Evolutionary conservation across 371 early-diverging fungal species (phyloP).

Genomic region (Rhizopus microsporus): DNA sequence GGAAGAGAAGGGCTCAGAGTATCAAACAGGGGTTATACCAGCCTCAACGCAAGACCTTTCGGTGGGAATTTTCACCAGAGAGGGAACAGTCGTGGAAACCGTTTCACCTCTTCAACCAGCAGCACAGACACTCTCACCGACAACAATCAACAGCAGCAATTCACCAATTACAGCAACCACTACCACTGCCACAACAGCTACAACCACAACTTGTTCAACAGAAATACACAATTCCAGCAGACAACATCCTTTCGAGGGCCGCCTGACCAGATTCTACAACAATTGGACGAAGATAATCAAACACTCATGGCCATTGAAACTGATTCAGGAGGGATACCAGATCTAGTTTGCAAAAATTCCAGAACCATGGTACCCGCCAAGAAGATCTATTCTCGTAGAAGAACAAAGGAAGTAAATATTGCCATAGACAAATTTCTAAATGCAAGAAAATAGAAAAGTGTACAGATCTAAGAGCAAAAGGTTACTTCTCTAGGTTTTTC

Average conservation of each 20-base stretch:
- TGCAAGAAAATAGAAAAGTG: constrained; percentile 5
- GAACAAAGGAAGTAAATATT: no score
- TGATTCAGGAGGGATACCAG: constrained; percentile 5
- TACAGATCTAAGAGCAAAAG: neutral
- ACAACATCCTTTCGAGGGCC: no score
- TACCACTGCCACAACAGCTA: neutral
- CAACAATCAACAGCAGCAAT: neutral
- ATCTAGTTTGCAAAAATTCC: neutral
- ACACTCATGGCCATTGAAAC: constrained; percentile 1
- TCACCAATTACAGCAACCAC: neutral
- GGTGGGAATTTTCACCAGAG: neutral
- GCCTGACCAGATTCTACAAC: no score
- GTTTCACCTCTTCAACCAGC: neutral
- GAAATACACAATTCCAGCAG: no score
- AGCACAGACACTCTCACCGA: neutral
- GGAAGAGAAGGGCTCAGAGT: neutral
- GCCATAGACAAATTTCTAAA: neutral
- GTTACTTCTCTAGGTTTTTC: constrained; percentile 14
- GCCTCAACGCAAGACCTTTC: neutral
- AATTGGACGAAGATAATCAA: no score
- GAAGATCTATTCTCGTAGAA: no score
- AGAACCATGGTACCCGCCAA: no score
- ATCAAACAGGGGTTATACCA: neutral
- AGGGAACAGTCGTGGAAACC: neutral
- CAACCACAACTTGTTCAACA: no score